Base-by-base conservation (phyloP, 1,139 yeast genomes). In the Candida dubliniensis region DNA sequence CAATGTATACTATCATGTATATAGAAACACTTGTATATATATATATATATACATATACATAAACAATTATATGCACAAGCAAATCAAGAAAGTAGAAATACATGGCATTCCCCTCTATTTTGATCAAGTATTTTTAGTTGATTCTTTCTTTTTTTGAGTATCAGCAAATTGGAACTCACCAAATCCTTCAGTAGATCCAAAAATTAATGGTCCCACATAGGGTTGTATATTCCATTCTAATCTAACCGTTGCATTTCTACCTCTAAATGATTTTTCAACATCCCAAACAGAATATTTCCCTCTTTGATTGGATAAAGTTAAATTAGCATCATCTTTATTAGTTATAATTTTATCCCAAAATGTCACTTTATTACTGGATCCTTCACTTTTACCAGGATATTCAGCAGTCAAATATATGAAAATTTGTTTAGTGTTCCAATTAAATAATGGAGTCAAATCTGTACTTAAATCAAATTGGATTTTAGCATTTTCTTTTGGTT, bases 401-500 rank as follows among this genome's bases (percentile, higher is more conserved):
- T 89, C 95, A 1, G 96, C 96, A 1, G 96, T 87, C 49, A 93
- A 72, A 58, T 91, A 93, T 4, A 86, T 87, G 61, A 93, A 91
- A 15, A 93, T 81, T 64, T 93, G 99, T 60, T 93, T 93, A 10
- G 99, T 93, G 66, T 93, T 93, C 97, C 98, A 93, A 64, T 87
- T 90, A 77, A 91, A 91, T 45, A 93, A 72, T 1, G 90, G 82
- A 1, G 86, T 63, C 54, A 93, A 68, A 53, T 74, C 78, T 1
- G 76, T 77, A 8, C 80, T 80, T 46, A 93, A 69, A 60, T 89
- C 96, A 59, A 91, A 90, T 13, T 67, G 68, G 36, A 90, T 65
- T 57, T 79, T 79, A 45, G 86, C 77, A 60, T 90, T 90, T 58
- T 93, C 97, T 67, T 88, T 91, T 37, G 90, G 84, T 49, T 77